Percentiles rank a stretch among this genome's conserved stretches.
These are phyloP conservation scores for Ganoderma resinaceum DNA, from an alignment of 1,284 basidiomycete species.

Conservation along the genomic window DNA sequence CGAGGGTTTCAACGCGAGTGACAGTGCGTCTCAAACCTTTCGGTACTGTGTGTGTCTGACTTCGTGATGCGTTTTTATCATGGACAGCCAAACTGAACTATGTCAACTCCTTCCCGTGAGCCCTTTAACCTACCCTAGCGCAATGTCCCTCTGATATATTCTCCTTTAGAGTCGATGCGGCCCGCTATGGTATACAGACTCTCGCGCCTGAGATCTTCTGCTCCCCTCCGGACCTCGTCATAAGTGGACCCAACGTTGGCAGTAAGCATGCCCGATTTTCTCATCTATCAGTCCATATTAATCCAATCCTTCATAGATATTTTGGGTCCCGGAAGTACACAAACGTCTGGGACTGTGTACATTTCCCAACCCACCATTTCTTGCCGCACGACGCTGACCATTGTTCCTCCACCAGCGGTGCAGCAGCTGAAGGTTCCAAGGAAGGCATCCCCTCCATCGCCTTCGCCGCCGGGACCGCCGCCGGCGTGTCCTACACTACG, in stretches of 20 bases:
- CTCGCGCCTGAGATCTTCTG: slow-evolving; percentile 52
- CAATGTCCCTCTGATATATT: background rate
- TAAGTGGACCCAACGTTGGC: slow-evolving; percentile 56
- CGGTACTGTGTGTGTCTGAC: background rate
- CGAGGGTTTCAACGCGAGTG: slow-evolving; percentile 48
- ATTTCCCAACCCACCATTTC: slow-evolving; percentile 21
- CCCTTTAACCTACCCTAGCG: background rate
- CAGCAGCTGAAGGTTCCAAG: slow-evolving; percentile 52
- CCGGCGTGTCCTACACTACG: slow-evolving; percentile 53
- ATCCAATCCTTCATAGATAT: slow-evolving; percentile 44
- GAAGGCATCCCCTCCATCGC: slow-evolving; percentile 57
- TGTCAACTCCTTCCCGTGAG: slow-evolving; percentile 41
- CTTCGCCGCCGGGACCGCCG: slow-evolving; percentile 51
- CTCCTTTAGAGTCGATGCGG: slow-evolving; percentile 47
- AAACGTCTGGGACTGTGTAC: slow-evolving; percentile 57
- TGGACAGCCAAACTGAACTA: slow-evolving; percentile 45
- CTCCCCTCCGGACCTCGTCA: slow-evolving; percentile 53
- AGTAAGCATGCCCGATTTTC: background rate
- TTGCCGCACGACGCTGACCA: background rate
- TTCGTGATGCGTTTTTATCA: background rate
- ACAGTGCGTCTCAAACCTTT: slow-evolving; percentile 42
- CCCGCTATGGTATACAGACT: slow-evolving; percentile 53
- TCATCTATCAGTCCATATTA: background rate
- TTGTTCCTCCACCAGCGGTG: slow-evolving; percentile 46
- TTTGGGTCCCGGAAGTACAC: slow-evolving; percentile 41